Evolutionary conservation across 2,329 filamentous ascomycete genomes (phyloP).

Genomic region (Colletotrichum salicis): DNA sequence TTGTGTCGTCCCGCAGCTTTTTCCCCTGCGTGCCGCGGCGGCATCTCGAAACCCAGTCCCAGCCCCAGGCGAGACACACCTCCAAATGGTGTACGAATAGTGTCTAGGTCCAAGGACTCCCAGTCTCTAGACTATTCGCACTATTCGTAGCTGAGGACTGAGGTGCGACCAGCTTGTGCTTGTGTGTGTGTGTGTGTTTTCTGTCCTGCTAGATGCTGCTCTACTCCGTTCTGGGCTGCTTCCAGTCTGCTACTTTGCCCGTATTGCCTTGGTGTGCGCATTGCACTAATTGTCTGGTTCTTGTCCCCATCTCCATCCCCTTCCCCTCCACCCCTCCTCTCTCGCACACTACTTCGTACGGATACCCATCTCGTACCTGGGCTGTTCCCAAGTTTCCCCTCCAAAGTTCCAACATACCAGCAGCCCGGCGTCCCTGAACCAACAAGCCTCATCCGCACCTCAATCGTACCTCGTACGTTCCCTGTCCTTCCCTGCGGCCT

Average conservation of each 20-base stretch:
- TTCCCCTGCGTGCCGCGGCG: slow-evolving; percentile 17
- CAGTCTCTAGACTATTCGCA: too few relatives aligned
- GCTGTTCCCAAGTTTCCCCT: too few relatives aligned
- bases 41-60: slow-evolving; percentile 24
- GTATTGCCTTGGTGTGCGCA: not conserved
- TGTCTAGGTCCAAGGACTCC: not conserved
- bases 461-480: not conserved
- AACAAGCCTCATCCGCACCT: slow-evolving; percentile 1
- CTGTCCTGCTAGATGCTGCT: not conserved
- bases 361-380: not conserved
- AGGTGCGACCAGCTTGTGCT: slow-evolving; percentile 13
- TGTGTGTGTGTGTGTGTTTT: not conserved
- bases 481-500: not conserved
- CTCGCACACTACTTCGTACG: not conserved
- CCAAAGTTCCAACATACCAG: not conserved
- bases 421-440: slow-evolving; percentile 13
- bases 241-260: not conserved
- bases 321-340: not conserved
- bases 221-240: not conserved
- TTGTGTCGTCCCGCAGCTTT: slow-evolving; percentile 4
- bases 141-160: too few relatives aligned
- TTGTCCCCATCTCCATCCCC: not conserved
- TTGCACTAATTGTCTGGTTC: not conserved
- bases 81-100: slow-evolving; percentile 7
- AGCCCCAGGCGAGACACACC: slow-evolving; percentile 14